These are phyloP conservation scores for Hortiboletus flavorubellus DNA, from an alignment of 768 basidiomycete species.

Conservation along the genomic window DNA sequence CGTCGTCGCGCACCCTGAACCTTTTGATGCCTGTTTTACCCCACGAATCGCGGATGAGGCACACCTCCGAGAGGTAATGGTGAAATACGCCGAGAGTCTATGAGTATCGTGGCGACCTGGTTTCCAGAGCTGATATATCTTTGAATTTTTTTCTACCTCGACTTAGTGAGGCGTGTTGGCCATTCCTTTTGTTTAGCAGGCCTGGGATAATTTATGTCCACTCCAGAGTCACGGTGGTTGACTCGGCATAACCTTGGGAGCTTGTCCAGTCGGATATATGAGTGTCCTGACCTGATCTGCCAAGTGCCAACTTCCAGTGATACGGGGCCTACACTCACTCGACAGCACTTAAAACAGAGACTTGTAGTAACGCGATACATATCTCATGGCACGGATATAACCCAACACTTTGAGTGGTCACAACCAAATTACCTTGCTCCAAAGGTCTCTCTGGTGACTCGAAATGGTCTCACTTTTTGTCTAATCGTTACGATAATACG, in stretches of 20 bases:
- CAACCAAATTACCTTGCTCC: too few relatives aligned
- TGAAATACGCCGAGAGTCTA: slow-evolving; percentile 19
- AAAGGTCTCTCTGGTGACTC: too few relatives aligned
- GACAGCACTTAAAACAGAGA: too few relatives aligned
- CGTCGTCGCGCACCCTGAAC: slow-evolving; percentile 60
- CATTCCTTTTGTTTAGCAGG: not conserved
- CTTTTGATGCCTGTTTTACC: slow-evolving; percentile 56
- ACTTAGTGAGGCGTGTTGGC: not conserved
- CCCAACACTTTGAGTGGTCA: too few relatives aligned
- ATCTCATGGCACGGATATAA: too few relatives aligned
- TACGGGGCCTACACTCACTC: too few relatives aligned
- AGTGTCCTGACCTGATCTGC: not conserved
- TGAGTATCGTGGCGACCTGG: not conserved
- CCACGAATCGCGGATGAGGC: slow-evolving; percentile 37
- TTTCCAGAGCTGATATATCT: not conserved
- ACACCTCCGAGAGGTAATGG: slow-evolving; percentile 26
- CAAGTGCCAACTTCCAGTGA: not conserved
- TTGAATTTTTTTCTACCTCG: not conserved
- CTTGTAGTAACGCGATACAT: too few relatives aligned
- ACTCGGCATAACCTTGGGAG: not conserved
- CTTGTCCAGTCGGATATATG: too few relatives aligned
- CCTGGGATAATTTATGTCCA: too few relatives aligned
- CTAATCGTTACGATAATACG: too few relatives aligned
- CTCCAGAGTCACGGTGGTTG: not conserved
- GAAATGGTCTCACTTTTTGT: too few relatives aligned